phyloP scores from a whole-genome alignment of 306 rosid species.

The Alnus rubra region DNA sequence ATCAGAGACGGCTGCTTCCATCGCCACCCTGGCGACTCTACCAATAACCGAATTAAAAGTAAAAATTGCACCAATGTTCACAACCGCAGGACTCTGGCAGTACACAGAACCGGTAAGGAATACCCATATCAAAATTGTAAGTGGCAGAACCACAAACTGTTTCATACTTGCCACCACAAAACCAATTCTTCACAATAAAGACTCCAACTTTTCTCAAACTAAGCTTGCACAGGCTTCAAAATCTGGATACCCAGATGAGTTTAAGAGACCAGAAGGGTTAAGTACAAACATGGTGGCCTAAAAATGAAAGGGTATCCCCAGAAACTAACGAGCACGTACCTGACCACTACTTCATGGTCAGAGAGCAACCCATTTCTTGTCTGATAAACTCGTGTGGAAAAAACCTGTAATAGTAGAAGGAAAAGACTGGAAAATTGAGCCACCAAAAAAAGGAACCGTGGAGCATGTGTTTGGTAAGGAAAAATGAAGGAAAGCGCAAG shows the following conservation, averaged over 20 bases:
- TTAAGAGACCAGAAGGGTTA: conserved; percentile 1
- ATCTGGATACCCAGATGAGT: conserved; percentile 16
- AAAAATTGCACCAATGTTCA: conserved; percentile 77
- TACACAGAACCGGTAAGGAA: conserved; percentile 42
- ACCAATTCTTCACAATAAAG: conserved; percentile 25
- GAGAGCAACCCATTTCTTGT: neutral
- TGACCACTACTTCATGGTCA: neutral
- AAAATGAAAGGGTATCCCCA: neutral
- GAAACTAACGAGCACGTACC: neutral
- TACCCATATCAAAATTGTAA: conserved; percentile 45
- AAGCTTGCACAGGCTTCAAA: conserved; percentile 6
- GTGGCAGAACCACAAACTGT: conserved; percentile 25
- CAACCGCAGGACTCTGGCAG: conserved; percentile 56
- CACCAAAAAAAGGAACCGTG: neutral
- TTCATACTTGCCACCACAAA: conserved; percentile 45
- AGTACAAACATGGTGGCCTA: conserved; percentile 1
- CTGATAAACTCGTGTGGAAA: neutral
- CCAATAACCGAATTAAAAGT: conserved; percentile 82
- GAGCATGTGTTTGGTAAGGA: neutral
- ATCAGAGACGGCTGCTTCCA: conserved; percentile 77
- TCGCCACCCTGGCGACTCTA: conserved; percentile 61
- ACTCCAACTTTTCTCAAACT: conserved; percentile 28
- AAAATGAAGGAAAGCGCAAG: neutral
- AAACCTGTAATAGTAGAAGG: neutral
- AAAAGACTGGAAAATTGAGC: neutral